phyloP scores from a whole-genome alignment of 1,284 basidiomycete species.

The Malassezia japonica region DNA sequence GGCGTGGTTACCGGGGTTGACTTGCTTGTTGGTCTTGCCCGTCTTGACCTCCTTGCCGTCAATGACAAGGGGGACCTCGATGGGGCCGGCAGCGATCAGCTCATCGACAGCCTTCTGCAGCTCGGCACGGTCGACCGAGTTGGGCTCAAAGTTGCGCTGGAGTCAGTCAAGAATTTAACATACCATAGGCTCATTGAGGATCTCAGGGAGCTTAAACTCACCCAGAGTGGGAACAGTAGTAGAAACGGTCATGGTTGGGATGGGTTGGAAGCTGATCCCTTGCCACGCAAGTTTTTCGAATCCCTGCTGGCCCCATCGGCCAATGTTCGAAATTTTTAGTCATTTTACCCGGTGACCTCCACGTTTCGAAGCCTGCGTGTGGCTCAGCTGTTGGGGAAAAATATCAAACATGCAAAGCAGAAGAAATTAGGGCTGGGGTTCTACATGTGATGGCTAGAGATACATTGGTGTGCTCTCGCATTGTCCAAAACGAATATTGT shows the following conservation, averaged over 20 bases:
- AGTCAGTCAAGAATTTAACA: background rate
- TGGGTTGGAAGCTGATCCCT: too few species aligned
- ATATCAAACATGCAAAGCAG: too few species aligned
- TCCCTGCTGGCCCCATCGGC: too few species aligned
- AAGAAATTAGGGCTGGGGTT: too few species aligned
- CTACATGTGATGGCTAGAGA: too few species aligned
- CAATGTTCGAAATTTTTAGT: too few species aligned
- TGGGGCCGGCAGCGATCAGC: slow-evolving; percentile 73
- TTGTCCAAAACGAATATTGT: too few species aligned
- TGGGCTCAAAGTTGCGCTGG: slow-evolving; percentile 62
- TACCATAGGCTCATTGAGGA: slow-evolving; percentile 43
- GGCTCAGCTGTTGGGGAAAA: too few species aligned
- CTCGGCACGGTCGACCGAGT: slow-evolving; percentile 66
- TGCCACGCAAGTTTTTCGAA: too few species aligned
- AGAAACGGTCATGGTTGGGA: background rate
- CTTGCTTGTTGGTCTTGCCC: slow-evolving; percentile 57
- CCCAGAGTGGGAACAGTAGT: slow-evolving; percentile 14
- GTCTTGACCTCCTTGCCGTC: slow-evolving; percentile 82
- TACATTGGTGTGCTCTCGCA: too few species aligned
- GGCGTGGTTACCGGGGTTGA: slow-evolving; percentile 53
- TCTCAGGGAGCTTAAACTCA: slow-evolving; percentile 32
- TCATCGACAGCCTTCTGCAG: slow-evolving; percentile 67
- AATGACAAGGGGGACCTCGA: slow-evolving; percentile 83
- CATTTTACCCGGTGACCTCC: too few species aligned
- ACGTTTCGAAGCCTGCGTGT: too few species aligned